These are phyloP conservation scores for Jasminum sambac DNA, from an alignment of 257 asterid species.

Conservation along the genomic window DNA sequence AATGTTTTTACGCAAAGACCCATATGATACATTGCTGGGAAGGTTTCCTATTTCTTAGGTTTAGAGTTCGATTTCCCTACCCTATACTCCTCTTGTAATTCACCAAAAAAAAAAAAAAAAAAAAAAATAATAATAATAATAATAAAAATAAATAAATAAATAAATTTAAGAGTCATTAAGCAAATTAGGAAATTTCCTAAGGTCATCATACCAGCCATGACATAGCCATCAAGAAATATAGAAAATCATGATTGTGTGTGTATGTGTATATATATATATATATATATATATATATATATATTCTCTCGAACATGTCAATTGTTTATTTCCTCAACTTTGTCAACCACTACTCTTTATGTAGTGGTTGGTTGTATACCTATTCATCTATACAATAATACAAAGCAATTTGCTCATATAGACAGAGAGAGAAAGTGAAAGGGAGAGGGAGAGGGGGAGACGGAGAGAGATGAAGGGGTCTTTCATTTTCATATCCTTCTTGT, in stretches of 20 bases:
- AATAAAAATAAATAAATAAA: too few relatives aligned
- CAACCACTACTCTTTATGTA: conserved; percentile 36
- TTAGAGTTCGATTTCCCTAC: too few relatives aligned
- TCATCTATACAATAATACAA: neutral
- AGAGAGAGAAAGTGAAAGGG: conserved; percentile 10
- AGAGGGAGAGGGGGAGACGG: neutral
- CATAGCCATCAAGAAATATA: neutral
- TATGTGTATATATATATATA: neutral
- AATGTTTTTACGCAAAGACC: too few relatives aligned
- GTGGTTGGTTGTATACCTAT: conserved; percentile 2
- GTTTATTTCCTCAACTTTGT: conserved; percentile 26
- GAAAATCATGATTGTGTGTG: neutral
- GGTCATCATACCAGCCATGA: neutral
- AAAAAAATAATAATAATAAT: too few relatives aligned
- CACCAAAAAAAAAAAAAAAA: too few relatives aligned
- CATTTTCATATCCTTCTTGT: conserved; percentile 20
- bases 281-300: neutral
- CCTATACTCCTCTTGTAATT: too few relatives aligned
- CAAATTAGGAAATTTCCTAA: neutral
- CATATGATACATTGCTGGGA: too few relatives aligned
- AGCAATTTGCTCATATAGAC: neutral
- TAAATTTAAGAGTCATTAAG: neutral
- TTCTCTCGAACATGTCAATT: conserved; percentile 13
- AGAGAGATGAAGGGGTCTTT: conserved; percentile 34
- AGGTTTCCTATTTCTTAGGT: too few relatives aligned